Base-by-base conservation (phyloP, 2,329 filamentous ascomycete species). In the Xylaria sp. region DNA sequence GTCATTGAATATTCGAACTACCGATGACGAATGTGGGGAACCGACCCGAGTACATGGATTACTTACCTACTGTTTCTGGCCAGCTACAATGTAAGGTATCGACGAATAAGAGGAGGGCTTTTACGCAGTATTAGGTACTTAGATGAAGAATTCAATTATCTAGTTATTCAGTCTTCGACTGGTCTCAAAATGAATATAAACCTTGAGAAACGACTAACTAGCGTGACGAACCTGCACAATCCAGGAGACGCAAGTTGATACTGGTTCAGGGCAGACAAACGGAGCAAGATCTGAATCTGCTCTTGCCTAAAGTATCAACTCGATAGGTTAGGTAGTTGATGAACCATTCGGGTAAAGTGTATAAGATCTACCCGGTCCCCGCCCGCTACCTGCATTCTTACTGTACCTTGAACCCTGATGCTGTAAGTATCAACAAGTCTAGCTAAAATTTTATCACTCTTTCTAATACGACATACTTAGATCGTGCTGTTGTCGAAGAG, bases 1-100 rank as follows among this genome's bases (percentile, higher is more conserved):
- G n/a, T 48, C 26, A 31, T 51, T 31, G 6, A 15, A 23, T 28
- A 7, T 17, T 20, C 51, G 2, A 63, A 49, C 40, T 58, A 49
- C 62, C 53, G 54, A 54, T 54, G 49, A 54, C 28, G 49, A 54
- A 54, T 65, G 63, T 53, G 63, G 46, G 63, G 63, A 36, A 23
- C 5, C 3, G 48, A 64, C 60, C 60, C 60, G 60, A 56, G 46
- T 15, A 10, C 54, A 54, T 56, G 60, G 65, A 31, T 49, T 53
- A 53, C 42, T 51, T 59, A 40, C 38, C 38, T 40, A 51, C 62
- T 64, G 40, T 26, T 65, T 65, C 44, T 59, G 36, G 62, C 36
- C 28, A 46, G 23, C 56, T 64, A 42, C 31, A 7, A n/a, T 17
- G 9, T 42, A 17, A 58, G 33, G 10, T 28, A 57, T 44, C 42